Base-by-base conservation (phyloP, 2,329 filamentous ascomycete genomes). In the Ophiosphaerella narmari region DNA sequence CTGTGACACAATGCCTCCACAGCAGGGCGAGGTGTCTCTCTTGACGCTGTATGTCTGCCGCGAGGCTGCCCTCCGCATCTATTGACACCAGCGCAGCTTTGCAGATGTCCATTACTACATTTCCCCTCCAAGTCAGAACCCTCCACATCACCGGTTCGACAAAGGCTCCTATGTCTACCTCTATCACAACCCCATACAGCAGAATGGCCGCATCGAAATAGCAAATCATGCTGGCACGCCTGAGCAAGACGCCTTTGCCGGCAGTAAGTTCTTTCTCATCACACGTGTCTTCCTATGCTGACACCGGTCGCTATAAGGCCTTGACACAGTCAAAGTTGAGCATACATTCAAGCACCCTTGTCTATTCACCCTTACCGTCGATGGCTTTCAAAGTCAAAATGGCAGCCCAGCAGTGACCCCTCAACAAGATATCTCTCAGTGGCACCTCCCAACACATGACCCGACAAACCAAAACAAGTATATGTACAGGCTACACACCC, bases 71-170 rank as follows among this genome's bases (percentile, higher is more conserved):
- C 8, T 8, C n/a, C 8, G 23, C 18, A 23, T 24, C 23, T 54
- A 32, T 60, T 68, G 47, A 65, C 43, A 14, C 21, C 14, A 7
- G 6, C 1, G 47, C 55, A 92, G 89, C 64, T 91, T 90, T 65
- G 87, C 83, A 55, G 89, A 93, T 66, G 70, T 91, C 46, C 89
- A 92, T 71, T 92, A 91, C 73, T 91, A 86, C 73, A 90, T 91
- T 74, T 81, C 82, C 23, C 81, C 85, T n/a, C 85, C 86, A 2
- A 79, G 80, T 5, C 78, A 81, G 48, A 85, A 81, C 48, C 88
- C 89, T 26, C 84, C 81, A n/a, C 89, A 92, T 71, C 87, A 92
- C 72, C 85, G 89, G 43, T 92, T 93, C 71, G 86, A 90, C 72
- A 89, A 88, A 70, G 83, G 86, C 39, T 91, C 88, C 7, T 92